These are phyloP conservation scores for Termitomyces bulborhizus DNA, from an alignment of 768 basidiomycete genomes.

Conservation along the genomic window DNA sequence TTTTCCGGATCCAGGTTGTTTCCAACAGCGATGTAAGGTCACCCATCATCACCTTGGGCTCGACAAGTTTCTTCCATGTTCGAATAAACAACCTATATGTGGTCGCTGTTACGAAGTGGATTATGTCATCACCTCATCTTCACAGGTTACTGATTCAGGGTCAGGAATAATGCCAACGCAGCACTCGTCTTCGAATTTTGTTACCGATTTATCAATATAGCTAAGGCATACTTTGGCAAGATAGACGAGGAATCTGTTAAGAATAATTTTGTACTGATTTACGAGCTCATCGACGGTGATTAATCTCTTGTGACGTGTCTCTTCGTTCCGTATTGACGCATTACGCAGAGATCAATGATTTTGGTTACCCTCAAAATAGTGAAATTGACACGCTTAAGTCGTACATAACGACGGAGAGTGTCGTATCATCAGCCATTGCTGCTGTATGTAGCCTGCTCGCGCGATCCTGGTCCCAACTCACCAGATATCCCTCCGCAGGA, in stretches of 20 bases:
- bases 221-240: slow-evolving; percentile 95
- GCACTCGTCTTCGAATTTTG: slow-evolving; percentile 97
- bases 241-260: slow-evolving; percentile 97
- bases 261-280: slow-evolving; percentile 98
- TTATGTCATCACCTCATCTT: slow-evolving; percentile 1
- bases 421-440: slow-evolving; percentile 80
- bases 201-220: slow-evolving; percentile 93
- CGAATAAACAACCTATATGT: slow-evolving; percentile 93
- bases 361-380: slow-evolving; percentile 98
- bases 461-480: background rate
- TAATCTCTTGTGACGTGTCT: too few relatives aligned
- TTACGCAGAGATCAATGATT: slow-evolving; percentile 84
- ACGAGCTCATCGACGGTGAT: slow-evolving; percentile 93
- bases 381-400: slow-evolving; percentile 97
- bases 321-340: slow-evolving; percentile 1
- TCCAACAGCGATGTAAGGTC: slow-evolving; percentile 96
- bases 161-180: slow-evolving; percentile 92
- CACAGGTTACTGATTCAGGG: background rate
- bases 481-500: slow-evolving; percentile 47
- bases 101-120: slow-evolving; percentile 92
- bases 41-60: slow-evolving; percentile 95
- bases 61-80: slow-evolving; percentile 98
- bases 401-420: slow-evolving; percentile 97
- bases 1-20: slow-evolving; percentile 98
- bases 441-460: slow-evolving; percentile 45